Conservation (phyloP, 225 moss, liverwort and hornwort species). For the Ulota crispa region DNA sequence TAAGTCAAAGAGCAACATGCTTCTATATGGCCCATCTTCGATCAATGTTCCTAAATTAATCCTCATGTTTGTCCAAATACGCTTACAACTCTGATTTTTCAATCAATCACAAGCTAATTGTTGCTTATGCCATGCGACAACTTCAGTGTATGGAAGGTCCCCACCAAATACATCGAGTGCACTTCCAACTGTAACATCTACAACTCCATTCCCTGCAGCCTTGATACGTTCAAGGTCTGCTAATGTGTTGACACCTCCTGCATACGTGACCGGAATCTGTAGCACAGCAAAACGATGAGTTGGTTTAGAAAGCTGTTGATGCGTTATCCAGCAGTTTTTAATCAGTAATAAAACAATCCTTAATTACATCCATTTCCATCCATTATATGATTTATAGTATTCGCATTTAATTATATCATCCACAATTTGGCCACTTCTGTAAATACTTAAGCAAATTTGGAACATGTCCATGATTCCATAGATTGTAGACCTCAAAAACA, state of each 20-base stretch:
- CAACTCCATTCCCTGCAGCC: slow-evolving; percentile 63
- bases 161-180: slow-evolving; percentile 98
- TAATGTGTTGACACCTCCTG: slow-evolving; percentile 77
- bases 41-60: neutral
- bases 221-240: slow-evolving; percentile 83
- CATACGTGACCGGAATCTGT: slow-evolving; percentile 68
- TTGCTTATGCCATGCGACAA: slow-evolving; percentile 76
- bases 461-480: too few relatives aligned
- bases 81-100: neutral
- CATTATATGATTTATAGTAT: neutral
- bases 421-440: neutral
- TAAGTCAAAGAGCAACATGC: slow-evolving; percentile 5
- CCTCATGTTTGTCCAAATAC: neutral
- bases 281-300: slow-evolving; percentile 3
- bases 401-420: neutral
- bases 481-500: too few relatives aligned
- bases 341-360: neutral
- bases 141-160: slow-evolving; percentile 67
- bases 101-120: slow-evolving; percentile 32
- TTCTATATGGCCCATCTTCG: slow-evolving; percentile 9
- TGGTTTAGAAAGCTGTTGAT: neutral
- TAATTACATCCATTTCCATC: too few relatives aligned
- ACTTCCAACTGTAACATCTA: slow-evolving; percentile 93
- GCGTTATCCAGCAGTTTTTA: neutral
- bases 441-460: neutral